Base-by-base conservation (phyloP, 129 eudicot species). In the Centrapalus pauciflorus region DNA sequence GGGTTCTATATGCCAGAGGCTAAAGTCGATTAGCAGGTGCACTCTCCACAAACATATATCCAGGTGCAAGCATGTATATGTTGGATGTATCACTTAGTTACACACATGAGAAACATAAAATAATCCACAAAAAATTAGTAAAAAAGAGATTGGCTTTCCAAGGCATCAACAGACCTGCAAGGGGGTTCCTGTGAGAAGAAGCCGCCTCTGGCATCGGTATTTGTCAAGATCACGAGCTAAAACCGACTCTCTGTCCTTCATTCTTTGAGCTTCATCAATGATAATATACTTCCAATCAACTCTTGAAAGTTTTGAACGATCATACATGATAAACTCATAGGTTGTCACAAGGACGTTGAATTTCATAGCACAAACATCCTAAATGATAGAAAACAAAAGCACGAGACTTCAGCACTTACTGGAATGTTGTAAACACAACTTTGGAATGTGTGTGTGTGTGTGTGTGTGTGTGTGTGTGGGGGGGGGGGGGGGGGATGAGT, bases 231-330 rank as follows among this genome's bases (percentile, higher is more conserved):
- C 99, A 52, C 99, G 99, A 29, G 99, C 96, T 38, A 93, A 84
- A 73, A 93, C 99, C 0, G 99, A 93, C 46, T 93, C 99, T 62
- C 99, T 79, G 67, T 93, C 99, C 81, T 93, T 93, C 99, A 93
- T 93, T 71, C 99, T 66, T 76, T 93, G 99, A 35, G 99, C 99
- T 80, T 93, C 99, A 69, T 93, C 99, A 55, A 93, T 93, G 65
- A 93, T 68, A 20, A 93, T 89, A 66, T 93, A 93, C 72, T 89
- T 93, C 99, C 99, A 93, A 65, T 93, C 99, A 46, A 93, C 71
- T 82, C 84, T 93, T 5, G 99, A 89, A 48, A 93, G 96, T 43
- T 93, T 93, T 37, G 93, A 62, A 14, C 87, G 88, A 67, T 93
- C 99, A 82, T 70, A 88, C 99, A 93, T 93, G 66, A 93, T 77